Conservation (phyloP, 768 basidiomycete genomes). For the Suillus alpinus region DNA sequence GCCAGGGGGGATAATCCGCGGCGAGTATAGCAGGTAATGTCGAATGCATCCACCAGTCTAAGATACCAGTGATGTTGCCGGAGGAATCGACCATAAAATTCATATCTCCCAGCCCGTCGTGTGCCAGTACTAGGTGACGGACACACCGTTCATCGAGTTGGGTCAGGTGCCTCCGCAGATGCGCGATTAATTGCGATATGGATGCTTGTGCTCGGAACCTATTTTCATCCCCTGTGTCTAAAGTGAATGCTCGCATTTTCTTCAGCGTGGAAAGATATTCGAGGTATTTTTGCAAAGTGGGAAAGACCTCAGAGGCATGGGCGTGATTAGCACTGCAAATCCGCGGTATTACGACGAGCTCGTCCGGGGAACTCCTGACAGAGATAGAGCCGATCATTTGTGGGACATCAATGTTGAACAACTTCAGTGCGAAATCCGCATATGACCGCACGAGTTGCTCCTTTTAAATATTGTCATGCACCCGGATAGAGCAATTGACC, state of each 20-base stretch:
- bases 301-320: background rate
- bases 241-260: slow-evolving; percentile 3
- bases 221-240: slow-evolving; percentile 1
- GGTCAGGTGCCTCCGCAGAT: background rate
- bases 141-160: slow-evolving; percentile 1
- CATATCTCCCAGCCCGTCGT: slow-evolving; percentile 13
- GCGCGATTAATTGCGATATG: slow-evolving; percentile 5
- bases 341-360: slow-evolving; percentile 2
- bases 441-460: slow-evolving; percentile 11
- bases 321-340: background rate
- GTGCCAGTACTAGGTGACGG: slow-evolving; percentile 14
- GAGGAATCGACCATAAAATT: slow-evolving; percentile 16
- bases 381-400: slow-evolving; percentile 5
- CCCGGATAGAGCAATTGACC: background rate
- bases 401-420: slow-evolving; percentile 8
- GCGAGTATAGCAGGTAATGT: slow-evolving; percentile 20
- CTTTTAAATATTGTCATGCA: background rate
- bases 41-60: slow-evolving; percentile 23
- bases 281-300: slow-evolving; percentile 6
- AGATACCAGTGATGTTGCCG: slow-evolving; percentile 15
- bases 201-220: slow-evolving; percentile 7
- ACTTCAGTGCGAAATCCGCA: slow-evolving; percentile 8
- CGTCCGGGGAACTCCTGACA: background rate
- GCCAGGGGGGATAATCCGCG: slow-evolving; percentile 22
- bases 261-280: background rate